These are phyloP conservation scores for Nicotiana obtusifolia DNA, from an alignment of 257 asterid species.

Conservation along the genomic window DNA sequence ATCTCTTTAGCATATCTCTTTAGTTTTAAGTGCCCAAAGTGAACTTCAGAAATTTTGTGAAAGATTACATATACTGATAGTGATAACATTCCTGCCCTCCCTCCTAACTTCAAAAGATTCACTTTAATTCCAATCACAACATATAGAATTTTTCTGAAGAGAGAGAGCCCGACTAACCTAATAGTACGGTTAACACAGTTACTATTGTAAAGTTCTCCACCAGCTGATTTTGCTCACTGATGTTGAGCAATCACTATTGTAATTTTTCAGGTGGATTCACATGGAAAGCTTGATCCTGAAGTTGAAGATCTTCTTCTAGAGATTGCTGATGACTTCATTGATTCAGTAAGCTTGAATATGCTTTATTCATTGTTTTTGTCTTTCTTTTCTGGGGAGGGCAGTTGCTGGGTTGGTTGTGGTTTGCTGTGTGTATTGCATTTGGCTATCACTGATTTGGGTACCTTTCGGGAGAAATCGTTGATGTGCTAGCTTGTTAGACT, in stretches of 20 bases:
- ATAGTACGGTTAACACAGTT: not conserved
- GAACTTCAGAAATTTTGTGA: not conserved
- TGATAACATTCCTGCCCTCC: not conserved
- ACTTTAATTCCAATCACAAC: not conserved
- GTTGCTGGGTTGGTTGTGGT: conserved; percentile 5
- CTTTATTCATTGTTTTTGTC: conserved; percentile 1
- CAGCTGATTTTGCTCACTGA: not conserved
- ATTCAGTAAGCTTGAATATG: conserved; percentile 51
- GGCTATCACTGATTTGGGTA: not conserved
- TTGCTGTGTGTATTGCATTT: conserved; percentile 2
- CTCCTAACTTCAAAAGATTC: not conserved
- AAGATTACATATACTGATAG: not conserved
- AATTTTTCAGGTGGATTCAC: conserved; percentile 56
- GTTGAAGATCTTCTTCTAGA: conserved; percentile 81
- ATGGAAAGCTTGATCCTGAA: conserved; percentile 69
- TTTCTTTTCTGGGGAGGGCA: not conserved
- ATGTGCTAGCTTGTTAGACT: not conserved
- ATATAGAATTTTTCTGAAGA: not conserved
- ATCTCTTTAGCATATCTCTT: no score
- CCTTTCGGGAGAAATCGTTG: not conserved
- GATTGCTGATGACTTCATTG: conserved; percentile 80
- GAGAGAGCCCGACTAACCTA: not conserved
- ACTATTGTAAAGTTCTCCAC: not conserved
- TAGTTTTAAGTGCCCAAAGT: not conserved
- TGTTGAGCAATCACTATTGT: not conserved